A percentile compares a stretch with the other conserved stretches of the same genome.
These are phyloP conservation scores for Leccinum fuscescens DNA, from an alignment of 1,284 basidiomycete species.

Conservation along the genomic window DNA sequence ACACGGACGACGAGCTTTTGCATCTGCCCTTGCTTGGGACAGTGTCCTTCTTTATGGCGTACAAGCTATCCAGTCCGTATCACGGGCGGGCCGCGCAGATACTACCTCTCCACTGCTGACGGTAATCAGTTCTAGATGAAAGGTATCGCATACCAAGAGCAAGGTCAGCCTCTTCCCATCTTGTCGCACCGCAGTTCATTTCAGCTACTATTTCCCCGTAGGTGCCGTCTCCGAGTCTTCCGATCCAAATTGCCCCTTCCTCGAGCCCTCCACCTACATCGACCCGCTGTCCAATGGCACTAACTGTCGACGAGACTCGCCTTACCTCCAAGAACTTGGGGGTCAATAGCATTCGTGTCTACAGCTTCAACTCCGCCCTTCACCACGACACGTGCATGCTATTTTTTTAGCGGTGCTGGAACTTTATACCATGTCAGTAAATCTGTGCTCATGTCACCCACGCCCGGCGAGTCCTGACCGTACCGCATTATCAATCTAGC, in stretches of 20 bases:
- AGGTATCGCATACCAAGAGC: conserved; percentile 87
- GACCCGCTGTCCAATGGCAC: conserved; percentile 73
- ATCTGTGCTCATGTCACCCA: neutral
- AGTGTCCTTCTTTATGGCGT: conserved; percentile 40
- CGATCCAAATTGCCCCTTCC: conserved; percentile 65
- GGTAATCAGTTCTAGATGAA: conserved; percentile 87
- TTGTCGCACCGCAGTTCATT: neutral
- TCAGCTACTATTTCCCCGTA: conserved; percentile 23
- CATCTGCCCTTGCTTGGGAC: conserved; percentile 18
- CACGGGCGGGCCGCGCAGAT: conserved; percentile 54
- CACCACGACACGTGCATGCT: conserved; percentile 89
- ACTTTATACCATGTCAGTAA: conserved; percentile 82
- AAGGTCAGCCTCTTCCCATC: conserved; percentile 48
- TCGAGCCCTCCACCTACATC: conserved; percentile 71
- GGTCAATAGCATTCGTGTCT: conserved; percentile 78
- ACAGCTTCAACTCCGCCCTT: conserved; percentile 78
- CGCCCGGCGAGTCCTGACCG: conserved; percentile 6
- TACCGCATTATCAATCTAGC: conserved; percentile 73
- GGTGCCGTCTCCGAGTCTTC: conserved; percentile 41
- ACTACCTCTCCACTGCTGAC: conserved; percentile 62
- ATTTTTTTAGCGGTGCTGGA: conserved; percentile 67
- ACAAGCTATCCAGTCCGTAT: conserved; percentile 58
- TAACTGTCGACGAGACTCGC: conserved; percentile 78
- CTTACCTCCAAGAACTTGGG: conserved; percentile 64
- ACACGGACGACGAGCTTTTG: neutral